Evolutionary conservation across 176 grass and related monocot species (phyloP).

Genomic region (Hyparrhenia diplandra): DNA sequence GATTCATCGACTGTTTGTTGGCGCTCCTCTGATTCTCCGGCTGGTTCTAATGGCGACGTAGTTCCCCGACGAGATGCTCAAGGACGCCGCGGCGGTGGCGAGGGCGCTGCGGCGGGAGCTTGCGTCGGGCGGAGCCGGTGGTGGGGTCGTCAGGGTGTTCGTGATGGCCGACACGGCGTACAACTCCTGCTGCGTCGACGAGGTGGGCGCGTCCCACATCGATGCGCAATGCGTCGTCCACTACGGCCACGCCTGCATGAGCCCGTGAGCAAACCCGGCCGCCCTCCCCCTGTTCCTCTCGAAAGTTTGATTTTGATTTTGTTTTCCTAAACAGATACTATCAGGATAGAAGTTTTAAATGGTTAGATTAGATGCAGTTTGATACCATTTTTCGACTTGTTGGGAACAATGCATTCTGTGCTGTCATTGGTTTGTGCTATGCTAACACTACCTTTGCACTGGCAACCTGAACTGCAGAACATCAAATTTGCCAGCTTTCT

Average conservation of each 20-base stretch:
- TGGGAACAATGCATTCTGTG: neutral
- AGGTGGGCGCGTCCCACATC: constrained; percentile 84
- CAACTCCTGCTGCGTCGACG: constrained; percentile 91
- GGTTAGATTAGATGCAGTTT: neutral
- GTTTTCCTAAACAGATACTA: neutral
- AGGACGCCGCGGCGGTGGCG: neutral
- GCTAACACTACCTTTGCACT: constrained; percentile 7
- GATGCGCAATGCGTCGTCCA: constrained; percentile 83
- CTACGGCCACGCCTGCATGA: constrained; percentile 97
- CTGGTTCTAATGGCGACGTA: neutral
- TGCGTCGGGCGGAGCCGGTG: constrained; percentile 17
- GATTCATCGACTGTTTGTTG: neutral
- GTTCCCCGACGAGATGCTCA: constrained; percentile 1
- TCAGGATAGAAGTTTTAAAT: neutral
- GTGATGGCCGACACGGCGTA: constrained; percentile 93
- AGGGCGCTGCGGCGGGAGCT: neutral
- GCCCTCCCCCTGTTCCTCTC: neutral
- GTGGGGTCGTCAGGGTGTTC: constrained; percentile 49
- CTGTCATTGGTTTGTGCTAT: neutral
- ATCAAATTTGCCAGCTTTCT: constrained; percentile 81
- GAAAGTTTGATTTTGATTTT: neutral
- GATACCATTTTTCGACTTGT: neutral
- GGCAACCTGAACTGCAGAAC: constrained; percentile 51
- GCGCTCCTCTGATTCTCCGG: neutral
- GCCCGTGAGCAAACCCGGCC: constrained; percentile 56